Evolutionary conservation across 305 asterid species (phyloP).

Genomic region (Solanum aculeatissimum): DNA sequence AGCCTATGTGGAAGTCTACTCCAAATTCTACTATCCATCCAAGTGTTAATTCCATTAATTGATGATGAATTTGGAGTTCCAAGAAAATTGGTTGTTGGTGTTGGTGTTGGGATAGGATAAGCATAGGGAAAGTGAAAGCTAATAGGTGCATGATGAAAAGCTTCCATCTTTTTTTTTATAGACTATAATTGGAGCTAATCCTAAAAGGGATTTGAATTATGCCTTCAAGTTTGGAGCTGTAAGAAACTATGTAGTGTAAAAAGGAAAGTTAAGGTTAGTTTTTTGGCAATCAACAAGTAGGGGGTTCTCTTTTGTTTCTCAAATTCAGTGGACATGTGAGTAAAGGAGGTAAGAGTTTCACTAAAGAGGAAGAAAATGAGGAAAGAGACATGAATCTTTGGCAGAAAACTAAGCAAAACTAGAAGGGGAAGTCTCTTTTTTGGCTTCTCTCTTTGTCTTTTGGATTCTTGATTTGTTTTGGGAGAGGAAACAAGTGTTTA

Average conservation of each 20-base stretch:
- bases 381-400: not conserved
- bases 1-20: slow-evolving; percentile 66
- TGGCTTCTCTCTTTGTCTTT: slow-evolving; percentile 1
- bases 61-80: not conserved
- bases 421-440: not conserved
- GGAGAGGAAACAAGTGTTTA: slow-evolving; percentile 17
- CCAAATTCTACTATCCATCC: slow-evolving; percentile 87
- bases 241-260: not conserved
- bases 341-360: not conserved
- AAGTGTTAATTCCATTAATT: slow-evolving; percentile 8
- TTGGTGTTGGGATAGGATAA: slow-evolving; percentile 7
- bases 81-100: not conserved
- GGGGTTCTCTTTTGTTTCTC: slow-evolving; percentile 7
- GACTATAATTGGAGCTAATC: not conserved
- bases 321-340: slow-evolving; percentile 27
- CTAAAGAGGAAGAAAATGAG: slow-evolving; percentile 6
- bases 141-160: slow-evolving; percentile 34
- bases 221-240: slow-evolving; percentile 1
- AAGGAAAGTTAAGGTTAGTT: slow-evolving; percentile 18
- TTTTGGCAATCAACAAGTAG: not conserved
- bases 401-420: not conserved
- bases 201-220: not conserved
- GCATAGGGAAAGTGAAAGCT: slow-evolving; percentile 36
- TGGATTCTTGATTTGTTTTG: slow-evolving; percentile 13
- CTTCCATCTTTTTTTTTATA: slow-evolving; percentile 33